Conservation (phyloP, 768 basidiomycete species). For the Kwoniella heveanensis region DNA sequence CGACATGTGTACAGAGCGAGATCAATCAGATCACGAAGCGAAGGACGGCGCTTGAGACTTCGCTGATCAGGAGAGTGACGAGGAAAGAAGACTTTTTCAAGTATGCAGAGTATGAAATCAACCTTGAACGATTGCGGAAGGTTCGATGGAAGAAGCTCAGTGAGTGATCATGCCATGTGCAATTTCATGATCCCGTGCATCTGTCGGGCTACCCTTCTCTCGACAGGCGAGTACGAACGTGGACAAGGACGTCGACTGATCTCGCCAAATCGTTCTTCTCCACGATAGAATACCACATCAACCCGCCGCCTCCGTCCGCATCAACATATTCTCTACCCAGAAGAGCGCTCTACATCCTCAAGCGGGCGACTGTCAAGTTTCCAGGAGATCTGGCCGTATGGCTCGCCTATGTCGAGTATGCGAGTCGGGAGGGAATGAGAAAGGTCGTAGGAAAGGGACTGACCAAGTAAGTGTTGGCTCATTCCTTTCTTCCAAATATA, state of each 20-base stretch:
- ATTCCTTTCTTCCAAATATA: too few species aligned
- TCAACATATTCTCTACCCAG: conserved; percentile 84
- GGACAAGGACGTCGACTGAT: too few species aligned
- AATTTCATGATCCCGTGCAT: too few species aligned
- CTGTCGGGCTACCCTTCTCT: too few species aligned
- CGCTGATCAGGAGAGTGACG: conserved; percentile 77
- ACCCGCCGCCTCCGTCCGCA: conserved; percentile 64
- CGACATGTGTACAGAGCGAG: conserved; percentile 73
- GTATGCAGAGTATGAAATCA: conserved; percentile 90
- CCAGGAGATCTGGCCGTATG: conserved; percentile 82
- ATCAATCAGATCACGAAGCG: conserved; percentile 81
- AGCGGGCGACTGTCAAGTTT: conserved; percentile 85
- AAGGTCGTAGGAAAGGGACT: conserved; percentile 78
- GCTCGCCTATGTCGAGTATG: conserved; percentile 84
- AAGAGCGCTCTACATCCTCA: conserved; percentile 84
- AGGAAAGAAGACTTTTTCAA: conserved; percentile 86
- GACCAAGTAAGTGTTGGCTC: conserved; percentile 65
- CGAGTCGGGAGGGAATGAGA: conserved; percentile 75
- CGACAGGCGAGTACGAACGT: too few species aligned
- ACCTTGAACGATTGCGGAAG: conserved; percentile 74
- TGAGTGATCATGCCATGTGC: conserved; percentile 60
- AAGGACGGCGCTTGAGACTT: conserved; percentile 78
- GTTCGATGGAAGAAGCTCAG: conserved; percentile 74
- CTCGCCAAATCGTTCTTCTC: too few species aligned
- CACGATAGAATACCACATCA: conserved; percentile 50